Evolutionary conservation across 306 rosid genomes (phyloP).

Genomic region (Vigna trinervia): DNA sequence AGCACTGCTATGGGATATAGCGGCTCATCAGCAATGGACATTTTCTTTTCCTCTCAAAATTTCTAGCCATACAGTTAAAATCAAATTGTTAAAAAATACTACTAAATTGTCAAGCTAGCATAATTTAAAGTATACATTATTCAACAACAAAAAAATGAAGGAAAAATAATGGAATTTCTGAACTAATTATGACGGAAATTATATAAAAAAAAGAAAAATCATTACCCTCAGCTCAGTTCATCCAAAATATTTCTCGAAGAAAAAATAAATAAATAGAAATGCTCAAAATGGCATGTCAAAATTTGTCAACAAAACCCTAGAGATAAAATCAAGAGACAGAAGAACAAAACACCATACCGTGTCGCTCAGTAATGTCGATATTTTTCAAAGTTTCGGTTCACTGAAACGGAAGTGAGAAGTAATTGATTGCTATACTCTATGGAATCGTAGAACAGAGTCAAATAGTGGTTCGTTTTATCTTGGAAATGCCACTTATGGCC

Average conservation of each 20-base stretch:
- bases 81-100: conserved; percentile 23
- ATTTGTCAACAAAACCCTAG: conserved; percentile 49
- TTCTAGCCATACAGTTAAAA: conserved; percentile 38
- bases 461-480: neutral
- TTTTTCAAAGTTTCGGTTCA: neutral
- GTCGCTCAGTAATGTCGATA: neutral
- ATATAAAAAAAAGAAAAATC: neutral
- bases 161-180: neutral
- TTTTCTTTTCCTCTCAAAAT: conserved; percentile 49
- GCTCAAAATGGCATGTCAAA: conserved; percentile 34
- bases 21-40: conserved; percentile 74
- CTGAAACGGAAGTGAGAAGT: neutral
- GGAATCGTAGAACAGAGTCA: neutral
- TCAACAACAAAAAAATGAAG: neutral
- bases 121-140: neutral
- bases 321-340: conserved; percentile 32
- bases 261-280: neutral
- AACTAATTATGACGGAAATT: neutral
- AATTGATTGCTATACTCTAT: neutral
- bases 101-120: conserved; percentile 5
- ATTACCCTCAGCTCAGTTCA: conserved; percentile 17
- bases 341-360: neutral
- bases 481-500: neutral
- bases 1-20: conserved; percentile 86
- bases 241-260: neutral